phyloP scores from a whole-genome alignment of 495 filamentous ascomycete genomes.

The Neurospora tetraspora region DNA sequence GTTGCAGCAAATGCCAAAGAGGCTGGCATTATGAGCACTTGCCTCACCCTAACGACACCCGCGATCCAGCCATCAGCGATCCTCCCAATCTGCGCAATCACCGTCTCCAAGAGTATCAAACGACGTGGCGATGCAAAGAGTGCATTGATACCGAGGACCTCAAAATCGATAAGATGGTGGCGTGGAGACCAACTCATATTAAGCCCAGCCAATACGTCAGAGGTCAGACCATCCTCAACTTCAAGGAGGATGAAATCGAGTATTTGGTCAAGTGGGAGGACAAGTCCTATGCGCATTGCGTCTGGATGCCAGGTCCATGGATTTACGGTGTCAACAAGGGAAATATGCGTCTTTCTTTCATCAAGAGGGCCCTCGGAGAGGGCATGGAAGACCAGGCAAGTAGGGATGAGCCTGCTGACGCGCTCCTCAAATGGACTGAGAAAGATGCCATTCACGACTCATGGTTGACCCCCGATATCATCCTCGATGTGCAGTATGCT shows the following conservation, averaged over 20 bases:
- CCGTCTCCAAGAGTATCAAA: constrained; percentile 46
- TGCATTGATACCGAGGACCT: constrained; percentile 45
- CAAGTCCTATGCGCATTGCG: constrained; percentile 65
- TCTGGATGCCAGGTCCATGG: constrained; percentile 87
- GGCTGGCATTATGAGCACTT: constrained; percentile 78
- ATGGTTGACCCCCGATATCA: constrained; percentile 75
- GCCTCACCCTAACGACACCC: constrained; percentile 32
- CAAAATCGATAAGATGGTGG: constrained; percentile 64
- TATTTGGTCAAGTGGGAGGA: constrained; percentile 84
- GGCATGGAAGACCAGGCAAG: constrained; percentile 8
- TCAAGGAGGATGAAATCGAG: constrained; percentile 59
- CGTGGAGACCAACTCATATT: constrained; percentile 60
- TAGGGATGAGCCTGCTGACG: constrained; percentile 18
- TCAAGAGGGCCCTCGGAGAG: constrained; percentile 51
- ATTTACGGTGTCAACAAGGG: constrained; percentile 60
- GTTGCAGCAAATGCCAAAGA: constrained; percentile 67
- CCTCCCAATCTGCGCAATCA: constrained; percentile 26
- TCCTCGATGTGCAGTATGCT: constrained; percentile 59
- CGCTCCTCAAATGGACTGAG: constrained; percentile 53
- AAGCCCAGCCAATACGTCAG: constrained; percentile 39
- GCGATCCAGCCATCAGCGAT: constrained; percentile 29
- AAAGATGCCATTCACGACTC: constrained; percentile 79
- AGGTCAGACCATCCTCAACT: constrained; percentile 39
- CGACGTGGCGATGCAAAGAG: constrained; percentile 64
- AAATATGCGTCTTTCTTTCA: constrained; percentile 63